Base-by-base conservation (phyloP, 2,329 filamentous ascomycete species). In the Alternaria solani region DNA sequence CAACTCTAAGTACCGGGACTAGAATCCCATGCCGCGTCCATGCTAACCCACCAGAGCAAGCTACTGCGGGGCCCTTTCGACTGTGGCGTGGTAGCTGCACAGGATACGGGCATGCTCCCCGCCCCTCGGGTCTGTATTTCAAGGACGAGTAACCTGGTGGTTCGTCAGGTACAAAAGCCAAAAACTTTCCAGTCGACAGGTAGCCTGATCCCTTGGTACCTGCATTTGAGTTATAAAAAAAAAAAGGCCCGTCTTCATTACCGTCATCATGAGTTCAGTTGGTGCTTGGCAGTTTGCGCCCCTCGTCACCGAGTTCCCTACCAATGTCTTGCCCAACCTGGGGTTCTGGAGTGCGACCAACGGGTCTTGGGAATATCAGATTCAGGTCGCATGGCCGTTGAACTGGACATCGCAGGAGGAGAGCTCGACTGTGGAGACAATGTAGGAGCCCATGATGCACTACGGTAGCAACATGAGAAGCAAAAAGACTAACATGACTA, bases 301-400 rank as follows among this genome's bases (percentile, higher is more conserved):
- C 14, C 63, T 75, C 11, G 43, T 68, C 26, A 71, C 64, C 5
- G 55, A 62, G 2, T 74, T 75, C 38, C 66, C 71, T 7, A 54
- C 62, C 8, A 69, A 57, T 49, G 58, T 76, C 8, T 63, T 76
- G 6, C 74, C 74, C 0, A 77, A 77, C 43, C 26, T 71, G 8
- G 68, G 59, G 4, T 75, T 67, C 53, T 76, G 67, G 68, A 76
- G 67, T 20, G 74, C 67, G 23, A 71, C 68, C 20, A 75, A 76
- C 61, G 74, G 73, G 28, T 72, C 74, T 5, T 75, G 75, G 73
- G 68, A 72, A 30, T 77, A 75, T 51, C 72, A 77, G 28, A 66
- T 77, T n/a, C 63, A 77, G 61, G 59, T 77, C 16, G 57, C 72
- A 38, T 77, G 69, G 66, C 75, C 74, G 14, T 49, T 76, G 59